Conservation (phyloP, 129 eudicot genomes). For the Centella asiatica region DNA sequence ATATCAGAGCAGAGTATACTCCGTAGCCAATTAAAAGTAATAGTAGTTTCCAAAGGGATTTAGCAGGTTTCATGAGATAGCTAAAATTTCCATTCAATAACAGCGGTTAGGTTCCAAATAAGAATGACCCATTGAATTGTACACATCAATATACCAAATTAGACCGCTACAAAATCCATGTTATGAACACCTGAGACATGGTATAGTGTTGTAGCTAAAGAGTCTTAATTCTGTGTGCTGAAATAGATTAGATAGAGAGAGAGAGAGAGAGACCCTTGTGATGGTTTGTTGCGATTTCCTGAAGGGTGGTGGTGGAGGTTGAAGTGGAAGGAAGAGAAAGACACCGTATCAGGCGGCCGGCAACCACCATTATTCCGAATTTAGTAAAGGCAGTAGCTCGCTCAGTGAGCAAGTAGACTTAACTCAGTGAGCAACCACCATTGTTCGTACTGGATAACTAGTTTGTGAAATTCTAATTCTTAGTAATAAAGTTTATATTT, state of each 20-base stretch:
- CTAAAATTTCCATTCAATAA: neutral
- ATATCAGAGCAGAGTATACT: too few relatives aligned
- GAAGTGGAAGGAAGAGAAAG: constrained; percentile 2
- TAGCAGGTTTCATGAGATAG: neutral
- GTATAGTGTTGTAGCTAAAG: neutral
- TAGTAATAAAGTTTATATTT: too few relatives aligned
- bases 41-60: neutral
- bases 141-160: neutral
- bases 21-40: neutral
- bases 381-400: neutral
- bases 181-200: neutral
- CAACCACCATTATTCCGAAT: neutral
- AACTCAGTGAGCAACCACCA: too few relatives aligned
- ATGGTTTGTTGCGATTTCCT: neutral
- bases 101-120: too few relatives aligned
- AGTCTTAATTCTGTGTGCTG: neutral
- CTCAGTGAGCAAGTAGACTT: too few relatives aligned
- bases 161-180: neutral
- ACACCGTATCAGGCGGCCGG: constrained; percentile 1
- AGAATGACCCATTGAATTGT: neutral
- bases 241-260: neutral
- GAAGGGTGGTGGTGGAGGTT: neutral
- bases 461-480: too few relatives aligned
- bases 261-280: constrained; percentile 6
- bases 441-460: too few relatives aligned